Percentiles rank a stretch among this genome's conserved stretches.
Conservation (phyloP, 805 yeast genomes). For the Candida sithepensis region DNA sequence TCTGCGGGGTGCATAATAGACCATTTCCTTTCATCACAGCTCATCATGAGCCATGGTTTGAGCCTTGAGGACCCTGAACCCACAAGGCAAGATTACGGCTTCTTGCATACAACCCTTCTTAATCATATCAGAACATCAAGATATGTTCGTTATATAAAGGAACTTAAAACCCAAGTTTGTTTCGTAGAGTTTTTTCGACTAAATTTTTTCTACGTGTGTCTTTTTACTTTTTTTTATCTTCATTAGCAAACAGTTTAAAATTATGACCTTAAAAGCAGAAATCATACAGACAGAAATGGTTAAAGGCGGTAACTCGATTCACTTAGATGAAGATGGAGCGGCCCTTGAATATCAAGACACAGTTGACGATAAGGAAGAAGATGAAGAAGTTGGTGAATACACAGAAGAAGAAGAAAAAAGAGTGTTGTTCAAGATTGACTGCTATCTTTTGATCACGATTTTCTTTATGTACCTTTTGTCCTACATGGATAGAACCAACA, state of each 20-base stretch:
- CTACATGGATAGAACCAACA: conserved; percentile 51
- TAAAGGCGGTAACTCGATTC: not conserved
- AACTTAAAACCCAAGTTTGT: not conserved
- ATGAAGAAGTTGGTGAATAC: conserved; percentile 8
- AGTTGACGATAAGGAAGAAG: conserved; percentile 5
- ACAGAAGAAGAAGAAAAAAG: conserved; percentile 17
- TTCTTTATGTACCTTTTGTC: conserved; percentile 39
- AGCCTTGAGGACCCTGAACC: not conserved
- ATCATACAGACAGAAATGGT: not conserved
- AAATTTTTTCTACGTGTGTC: too few species aligned
- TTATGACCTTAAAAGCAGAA: not conserved
- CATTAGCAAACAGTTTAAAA: not conserved
- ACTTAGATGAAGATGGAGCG: not conserved
- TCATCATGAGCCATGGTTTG: not conserved
- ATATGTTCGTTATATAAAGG: not conserved
- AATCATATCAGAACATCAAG: not conserved
- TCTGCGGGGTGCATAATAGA: not conserved
- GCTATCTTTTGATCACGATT: conserved; percentile 13
- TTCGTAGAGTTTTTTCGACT: not conserved
- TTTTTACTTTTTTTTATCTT: not conserved
- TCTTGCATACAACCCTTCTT: not conserved
- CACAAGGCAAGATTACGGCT: not conserved
- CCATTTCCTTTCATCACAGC: not conserved
- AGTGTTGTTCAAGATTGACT: conserved; percentile 14
- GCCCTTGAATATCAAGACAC: not conserved